Conservation (phyloP, 257 asterid species). For the Phtheirospermum japonicum region DNA sequence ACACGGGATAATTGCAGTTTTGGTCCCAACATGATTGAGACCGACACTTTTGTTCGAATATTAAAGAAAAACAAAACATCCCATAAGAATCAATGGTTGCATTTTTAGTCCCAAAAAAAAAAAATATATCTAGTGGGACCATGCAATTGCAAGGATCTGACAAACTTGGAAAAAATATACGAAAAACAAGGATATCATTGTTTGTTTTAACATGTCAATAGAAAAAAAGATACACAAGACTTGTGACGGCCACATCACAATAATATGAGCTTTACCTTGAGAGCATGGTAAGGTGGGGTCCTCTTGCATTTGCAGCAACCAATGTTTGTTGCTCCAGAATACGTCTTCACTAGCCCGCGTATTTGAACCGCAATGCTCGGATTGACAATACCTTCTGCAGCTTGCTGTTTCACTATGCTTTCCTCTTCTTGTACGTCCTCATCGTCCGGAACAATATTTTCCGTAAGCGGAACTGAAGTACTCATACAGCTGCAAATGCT, state of each 20-base stretch:
- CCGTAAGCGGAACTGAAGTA: slow-evolving; percentile 49
- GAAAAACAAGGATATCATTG: too few relatives aligned
- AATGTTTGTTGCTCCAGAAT: slow-evolving; percentile 60
- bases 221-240: neutral
- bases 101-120: too few relatives aligned
- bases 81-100: too few relatives aligned
- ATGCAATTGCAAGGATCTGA: too few relatives aligned
- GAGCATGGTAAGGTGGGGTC: slow-evolving; percentile 86
- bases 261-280: slow-evolving; percentile 47
- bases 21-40: too few relatives aligned
- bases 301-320: slow-evolving; percentile 73
- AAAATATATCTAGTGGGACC: too few relatives aligned
- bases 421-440: slow-evolving; percentile 93
- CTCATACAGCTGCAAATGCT: slow-evolving; percentile 68
- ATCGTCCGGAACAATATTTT: slow-evolving; percentile 65
- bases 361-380: slow-evolving; percentile 71
- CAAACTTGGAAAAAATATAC: too few relatives aligned
- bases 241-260: neutral
- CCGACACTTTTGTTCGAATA: too few relatives aligned
- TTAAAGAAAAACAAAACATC: too few relatives aligned
- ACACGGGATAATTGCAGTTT: neutral
- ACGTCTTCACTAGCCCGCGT: slow-evolving; percentile 73
- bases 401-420: slow-evolving; percentile 68
- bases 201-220: too few relatives aligned
- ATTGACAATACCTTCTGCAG: slow-evolving; percentile 50